A percentile compares a stretch with the other conserved stretches of the same genome.
Evolutionary conservation across 2,329 filamentous ascomycete species (phyloP).

Genomic region (Talaromyces sp.): DNA sequence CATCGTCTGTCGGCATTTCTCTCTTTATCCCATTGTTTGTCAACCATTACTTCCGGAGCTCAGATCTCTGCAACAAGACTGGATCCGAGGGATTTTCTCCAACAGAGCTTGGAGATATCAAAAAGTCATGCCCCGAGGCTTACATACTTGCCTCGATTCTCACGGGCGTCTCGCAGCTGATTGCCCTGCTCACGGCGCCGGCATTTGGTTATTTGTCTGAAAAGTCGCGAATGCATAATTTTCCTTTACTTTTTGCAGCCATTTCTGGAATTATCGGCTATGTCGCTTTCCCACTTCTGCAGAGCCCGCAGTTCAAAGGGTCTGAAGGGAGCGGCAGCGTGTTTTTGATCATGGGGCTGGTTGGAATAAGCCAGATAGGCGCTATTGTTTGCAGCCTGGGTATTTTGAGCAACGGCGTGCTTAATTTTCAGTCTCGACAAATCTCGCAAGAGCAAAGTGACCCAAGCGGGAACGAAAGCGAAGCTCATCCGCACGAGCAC

Average conservation of each 20-base stretch:
- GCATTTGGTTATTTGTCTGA: conserved; percentile 82
- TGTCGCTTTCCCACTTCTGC: conserved; percentile 65
- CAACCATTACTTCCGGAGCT: conserved; percentile 80
- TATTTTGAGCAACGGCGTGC: conserved; percentile 73
- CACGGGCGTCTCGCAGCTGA: conserved; percentile 81
- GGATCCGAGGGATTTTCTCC: conserved; percentile 23
- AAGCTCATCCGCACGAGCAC: conserved; percentile 16
- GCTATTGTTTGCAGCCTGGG: conserved; percentile 95
- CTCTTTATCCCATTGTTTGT: conserved; percentile 91
- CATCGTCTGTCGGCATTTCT: conserved; percentile 90
- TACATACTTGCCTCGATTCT: conserved; percentile 84
- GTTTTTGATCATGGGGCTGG: conserved; percentile 70
- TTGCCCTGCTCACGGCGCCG: conserved; percentile 79
- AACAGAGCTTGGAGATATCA: conserved; percentile 56
- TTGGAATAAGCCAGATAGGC: conserved; percentile 92
- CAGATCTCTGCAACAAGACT: conserved; percentile 65
- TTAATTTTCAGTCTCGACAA: conserved; percentile 37
- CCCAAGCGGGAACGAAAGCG: background rate
- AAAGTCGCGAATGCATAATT: conserved; percentile 60
- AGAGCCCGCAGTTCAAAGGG: conserved; percentile 69
- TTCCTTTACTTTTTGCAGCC: conserved; percentile 68
- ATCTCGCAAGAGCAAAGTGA: background rate
- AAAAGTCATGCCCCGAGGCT: conserved; percentile 75
- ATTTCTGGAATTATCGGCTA: conserved; percentile 75
- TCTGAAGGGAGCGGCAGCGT: conserved; percentile 64